Evolutionary conservation across 768 basidiomycete genomes (phyloP).

Genomic region (Hygrophoropsis aurantiaca): DNA sequence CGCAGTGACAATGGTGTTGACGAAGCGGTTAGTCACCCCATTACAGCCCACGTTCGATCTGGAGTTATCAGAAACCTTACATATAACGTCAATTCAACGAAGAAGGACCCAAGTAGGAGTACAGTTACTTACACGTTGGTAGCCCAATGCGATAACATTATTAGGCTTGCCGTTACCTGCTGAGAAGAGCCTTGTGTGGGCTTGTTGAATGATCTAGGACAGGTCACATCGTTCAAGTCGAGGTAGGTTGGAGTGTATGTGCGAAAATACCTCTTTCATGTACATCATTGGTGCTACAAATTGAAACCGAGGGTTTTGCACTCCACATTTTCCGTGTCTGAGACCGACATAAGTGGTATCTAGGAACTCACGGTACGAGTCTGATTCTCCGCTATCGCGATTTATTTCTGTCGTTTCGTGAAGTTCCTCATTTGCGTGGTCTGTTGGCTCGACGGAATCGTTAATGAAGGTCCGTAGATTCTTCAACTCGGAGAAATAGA

Average conservation of each 20-base stretch:
- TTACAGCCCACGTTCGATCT: conserved; percentile 39
- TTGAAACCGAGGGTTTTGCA: conserved; percentile 22
- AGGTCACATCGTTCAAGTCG: no score
- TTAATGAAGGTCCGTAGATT: conserved; percentile 39
- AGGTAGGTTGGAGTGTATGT: background rate
- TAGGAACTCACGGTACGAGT: conserved; percentile 38
- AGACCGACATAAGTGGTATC: conserved; percentile 47
- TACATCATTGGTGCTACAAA: conserved; percentile 42
- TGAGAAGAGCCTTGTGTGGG: conserved; percentile 54
- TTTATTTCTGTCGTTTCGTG: background rate
- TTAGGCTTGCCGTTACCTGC: conserved; percentile 35
- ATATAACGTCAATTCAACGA: background rate
- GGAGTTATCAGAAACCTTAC: conserved; percentile 28
- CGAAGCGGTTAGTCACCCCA: conserved; percentile 56
- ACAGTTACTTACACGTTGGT: conserved; percentile 57
- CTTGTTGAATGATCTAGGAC: conserved; percentile 58
- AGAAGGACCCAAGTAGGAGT: background rate
- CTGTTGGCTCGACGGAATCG: conserved; percentile 30
- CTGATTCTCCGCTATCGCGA: conserved; percentile 19
- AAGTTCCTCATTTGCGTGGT: background rate
- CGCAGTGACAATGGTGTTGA: conserved; percentile 75
- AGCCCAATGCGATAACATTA: conserved; percentile 69
- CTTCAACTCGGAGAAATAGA: conserved; percentile 44
- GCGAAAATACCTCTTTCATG: conserved; percentile 51
- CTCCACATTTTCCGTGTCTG: conserved; percentile 16